Conservation (phyloP, 108 stramenopile species). For the Cyclotella baltica region DNA sequence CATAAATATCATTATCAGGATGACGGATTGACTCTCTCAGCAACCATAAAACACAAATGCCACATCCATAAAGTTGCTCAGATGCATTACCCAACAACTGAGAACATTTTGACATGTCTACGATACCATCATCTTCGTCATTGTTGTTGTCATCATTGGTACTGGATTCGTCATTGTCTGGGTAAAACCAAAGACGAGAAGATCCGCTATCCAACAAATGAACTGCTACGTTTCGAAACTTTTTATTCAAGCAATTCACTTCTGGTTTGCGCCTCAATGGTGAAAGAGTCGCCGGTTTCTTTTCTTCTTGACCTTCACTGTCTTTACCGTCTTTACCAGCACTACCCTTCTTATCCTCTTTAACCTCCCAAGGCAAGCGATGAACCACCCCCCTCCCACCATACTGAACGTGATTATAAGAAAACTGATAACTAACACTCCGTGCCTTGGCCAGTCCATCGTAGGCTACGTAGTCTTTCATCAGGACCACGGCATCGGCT, state of each 20-base stretch:
- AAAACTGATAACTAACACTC: slow-evolving; percentile 85
- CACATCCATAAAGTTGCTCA: slow-evolving; percentile 81
- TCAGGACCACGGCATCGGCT: slow-evolving; percentile 86
- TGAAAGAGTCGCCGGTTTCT: slow-evolving; percentile 54
- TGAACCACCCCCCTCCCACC: slow-evolving; percentile 90
- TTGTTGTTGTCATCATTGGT: slow-evolving; percentile 19
- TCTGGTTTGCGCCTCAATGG: slow-evolving; percentile 53
- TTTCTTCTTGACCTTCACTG: too few species aligned
- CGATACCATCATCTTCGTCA: slow-evolving; percentile 79
- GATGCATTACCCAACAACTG: slow-evolving; percentile 78
- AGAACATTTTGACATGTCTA: slow-evolving; percentile 84
- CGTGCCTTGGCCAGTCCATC: slow-evolving; percentile 86
- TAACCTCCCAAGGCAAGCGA: slow-evolving; percentile 77
- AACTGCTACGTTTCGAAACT: slow-evolving; percentile 40
- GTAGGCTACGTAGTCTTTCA: slow-evolving; percentile 88
- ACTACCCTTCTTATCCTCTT: slow-evolving; percentile 22
- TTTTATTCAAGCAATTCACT: slow-evolving; percentile 18
- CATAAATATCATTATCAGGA: slow-evolving; percentile 60
- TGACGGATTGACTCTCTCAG: slow-evolving; percentile 55
- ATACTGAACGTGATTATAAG: slow-evolving; percentile 92
- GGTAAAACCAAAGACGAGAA: slow-evolving; percentile 61
- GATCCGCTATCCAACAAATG: slow-evolving; percentile 73
- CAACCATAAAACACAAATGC: slow-evolving; percentile 79
- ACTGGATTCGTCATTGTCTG: slow-evolving; percentile 28
- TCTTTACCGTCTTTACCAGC: slow-evolving; percentile 22